These are phyloP conservation scores for Claviceps digitariae DNA, from an alignment of 2,329 filamentous ascomycete genomes.

Conservation along the genomic window DNA sequence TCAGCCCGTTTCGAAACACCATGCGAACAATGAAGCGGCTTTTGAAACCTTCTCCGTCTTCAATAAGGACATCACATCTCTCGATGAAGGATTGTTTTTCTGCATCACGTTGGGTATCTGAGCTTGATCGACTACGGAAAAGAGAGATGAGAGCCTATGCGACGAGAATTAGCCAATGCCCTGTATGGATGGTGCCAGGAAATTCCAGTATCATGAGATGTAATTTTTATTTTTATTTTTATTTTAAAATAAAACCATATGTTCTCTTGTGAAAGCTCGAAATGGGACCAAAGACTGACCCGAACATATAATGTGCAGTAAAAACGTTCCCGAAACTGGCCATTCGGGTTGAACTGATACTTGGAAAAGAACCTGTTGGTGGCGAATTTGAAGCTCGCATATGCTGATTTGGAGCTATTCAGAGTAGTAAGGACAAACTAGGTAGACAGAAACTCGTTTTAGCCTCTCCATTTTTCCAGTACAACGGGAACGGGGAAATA, in stretches of 20 bases:
- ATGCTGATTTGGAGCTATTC: constrained; percentile 70
- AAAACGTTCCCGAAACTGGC: constrained; percentile 45
- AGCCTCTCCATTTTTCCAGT: neutral
- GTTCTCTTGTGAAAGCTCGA: neutral
- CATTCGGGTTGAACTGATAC: constrained; percentile 49
- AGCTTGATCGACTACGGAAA: constrained; percentile 51
- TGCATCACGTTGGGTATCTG: constrained; percentile 41
- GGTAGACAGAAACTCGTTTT: neutral
- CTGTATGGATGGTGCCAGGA: neutral
- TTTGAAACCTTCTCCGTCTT: constrained; percentile 56
- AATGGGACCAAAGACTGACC: constrained; percentile 23
- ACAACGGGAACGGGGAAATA: neutral
- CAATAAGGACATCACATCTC: constrained; percentile 58
- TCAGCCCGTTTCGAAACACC: constrained; percentile 60
- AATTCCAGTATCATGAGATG: neutral
- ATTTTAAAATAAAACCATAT: neutral
- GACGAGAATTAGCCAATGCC: neutral
- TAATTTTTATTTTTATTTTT: neutral
- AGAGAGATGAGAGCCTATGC: constrained; percentile 53
- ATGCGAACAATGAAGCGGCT: constrained; percentile 65
- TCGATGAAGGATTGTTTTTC: constrained; percentile 60
- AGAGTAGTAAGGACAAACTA: constrained; percentile 62
- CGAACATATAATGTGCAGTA: constrained; percentile 64
- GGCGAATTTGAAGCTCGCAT: constrained; percentile 57
- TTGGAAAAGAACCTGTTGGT: constrained; percentile 57